Evolutionary conservation across 495 filamentous ascomycete genomes (phyloP).

Genomic region (Cercophora scortea): DNA sequence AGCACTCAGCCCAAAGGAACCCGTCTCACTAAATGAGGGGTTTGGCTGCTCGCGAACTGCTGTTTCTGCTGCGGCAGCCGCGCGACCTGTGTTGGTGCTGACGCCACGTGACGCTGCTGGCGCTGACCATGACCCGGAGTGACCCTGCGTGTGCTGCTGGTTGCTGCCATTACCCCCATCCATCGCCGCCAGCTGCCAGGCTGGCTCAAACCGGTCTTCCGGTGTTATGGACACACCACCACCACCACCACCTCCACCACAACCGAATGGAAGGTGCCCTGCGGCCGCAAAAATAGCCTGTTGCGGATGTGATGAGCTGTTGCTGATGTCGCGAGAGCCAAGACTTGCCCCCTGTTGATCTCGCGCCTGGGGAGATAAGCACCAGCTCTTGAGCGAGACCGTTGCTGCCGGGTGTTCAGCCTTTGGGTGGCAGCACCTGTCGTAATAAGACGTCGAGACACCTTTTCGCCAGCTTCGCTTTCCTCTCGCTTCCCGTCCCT

Average conservation of each 20-base stretch:
- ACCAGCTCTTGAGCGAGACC: no score
- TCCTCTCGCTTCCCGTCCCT: not conserved
- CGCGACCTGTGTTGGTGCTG: conserved; percentile 15
- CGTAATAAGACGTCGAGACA: no score
- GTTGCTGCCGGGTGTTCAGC: no score
- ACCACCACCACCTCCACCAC: no score
- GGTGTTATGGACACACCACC: no score
- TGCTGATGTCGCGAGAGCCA: not conserved
- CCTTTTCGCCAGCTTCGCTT: not conserved
- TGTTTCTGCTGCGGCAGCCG: conserved; percentile 5
- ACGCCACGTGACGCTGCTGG: conserved; percentile 21
- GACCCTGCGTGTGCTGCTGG: conserved; percentile 9
- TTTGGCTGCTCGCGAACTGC: conserved; percentile 1
- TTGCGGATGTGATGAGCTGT: no score
- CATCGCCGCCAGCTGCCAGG: conserved; percentile 14
- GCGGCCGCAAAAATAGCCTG: no score
- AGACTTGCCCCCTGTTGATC: conserved; percentile 1
- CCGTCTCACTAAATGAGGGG: conserved; percentile 6
- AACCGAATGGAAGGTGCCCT: no score
- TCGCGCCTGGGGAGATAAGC: not conserved
- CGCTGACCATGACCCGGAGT: conserved; percentile 10
- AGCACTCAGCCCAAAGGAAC: not conserved
- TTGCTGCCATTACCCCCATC: conserved; percentile 7
- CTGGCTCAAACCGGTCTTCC: conserved; percentile 2
- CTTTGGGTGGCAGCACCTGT: no score